Percentiles rank a stretch among this genome's conserved stretches.
phyloP scores from a whole-genome alignment of 495 filamentous ascomycete species.

The Letharia lupina region DNA sequence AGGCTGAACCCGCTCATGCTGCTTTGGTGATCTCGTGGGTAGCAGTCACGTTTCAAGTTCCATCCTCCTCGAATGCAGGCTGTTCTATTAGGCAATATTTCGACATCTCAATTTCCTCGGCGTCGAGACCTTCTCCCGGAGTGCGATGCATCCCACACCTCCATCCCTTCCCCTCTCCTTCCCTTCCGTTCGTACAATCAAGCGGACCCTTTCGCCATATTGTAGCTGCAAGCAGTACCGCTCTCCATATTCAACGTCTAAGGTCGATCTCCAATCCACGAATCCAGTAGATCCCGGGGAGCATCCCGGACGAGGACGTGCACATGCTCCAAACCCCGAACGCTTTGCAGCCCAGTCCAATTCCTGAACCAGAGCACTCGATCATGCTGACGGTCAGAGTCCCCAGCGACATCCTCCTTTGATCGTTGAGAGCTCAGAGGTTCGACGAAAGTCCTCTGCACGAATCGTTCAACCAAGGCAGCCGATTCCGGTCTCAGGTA shows the following conservation, averaged over 20 bases:
- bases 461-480: constrained; percentile 46
- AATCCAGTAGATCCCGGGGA: constrained; percentile 10
- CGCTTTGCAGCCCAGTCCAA: constrained; percentile 66
- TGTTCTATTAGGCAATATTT: not conserved
- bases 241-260: not conserved
- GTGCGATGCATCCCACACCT: not conserved
- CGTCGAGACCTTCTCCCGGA: not conserved
- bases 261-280: constrained; percentile 22
- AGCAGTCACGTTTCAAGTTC: not conserved
- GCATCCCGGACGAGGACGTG: constrained; percentile 32
- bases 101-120: not conserved
- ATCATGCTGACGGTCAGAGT: constrained; percentile 32
- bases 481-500: constrained; percentile 55
- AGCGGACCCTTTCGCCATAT: not conserved
- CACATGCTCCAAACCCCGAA: constrained; percentile 60
- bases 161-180: not conserved
- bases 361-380: constrained; percentile 76
- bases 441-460: constrained; percentile 49
- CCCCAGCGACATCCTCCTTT: constrained; percentile 36
- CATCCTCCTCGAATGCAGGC: not conserved
- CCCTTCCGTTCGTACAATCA: not conserved
- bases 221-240: not conserved
- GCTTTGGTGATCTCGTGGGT: not conserved
- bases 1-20: not conserved
- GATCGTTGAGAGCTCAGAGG: not conserved